phyloP scores from a whole-genome alignment of 2,329 filamentous ascomycete species.

The Tolypocladium ophioglossoides region DNA sequence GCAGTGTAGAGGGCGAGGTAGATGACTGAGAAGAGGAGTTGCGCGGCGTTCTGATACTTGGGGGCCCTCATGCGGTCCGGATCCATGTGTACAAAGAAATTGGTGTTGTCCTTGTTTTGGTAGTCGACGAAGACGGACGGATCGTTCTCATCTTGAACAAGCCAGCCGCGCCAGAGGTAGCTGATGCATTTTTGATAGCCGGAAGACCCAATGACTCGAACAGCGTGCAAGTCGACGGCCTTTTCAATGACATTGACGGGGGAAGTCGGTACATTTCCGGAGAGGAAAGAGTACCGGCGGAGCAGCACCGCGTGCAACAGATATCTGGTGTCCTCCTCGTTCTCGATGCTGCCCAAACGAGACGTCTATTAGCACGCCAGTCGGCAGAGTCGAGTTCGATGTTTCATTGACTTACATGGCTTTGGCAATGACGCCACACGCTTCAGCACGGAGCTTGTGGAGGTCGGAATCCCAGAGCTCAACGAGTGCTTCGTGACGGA shows the following conservation, averaged over 20 bases:
- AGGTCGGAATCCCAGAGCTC: constrained; percentile 93
- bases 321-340: constrained; percentile 67
- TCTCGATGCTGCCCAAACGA: constrained; percentile 57
- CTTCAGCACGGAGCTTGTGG: constrained; percentile 65
- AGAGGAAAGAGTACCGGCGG: constrained; percentile 75
- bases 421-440: constrained; percentile 91
- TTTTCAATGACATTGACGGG: constrained; percentile 87
- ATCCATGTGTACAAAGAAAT: constrained; percentile 74
- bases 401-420: constrained; percentile 34
- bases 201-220: constrained; percentile 79
- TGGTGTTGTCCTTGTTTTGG: constrained; percentile 66
- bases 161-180: constrained; percentile 91
- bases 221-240: constrained; percentile 83
- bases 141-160: constrained; percentile 91
- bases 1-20: constrained; percentile 80
- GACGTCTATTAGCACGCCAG: neutral
- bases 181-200: constrained; percentile 94
- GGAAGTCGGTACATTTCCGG: constrained; percentile 58
- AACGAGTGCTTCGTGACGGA: constrained; percentile 62
- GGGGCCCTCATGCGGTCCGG: constrained; percentile 91
- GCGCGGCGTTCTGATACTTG: constrained; percentile 82
- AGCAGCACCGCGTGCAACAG: constrained; percentile 74
- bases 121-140: constrained; percentile 85
- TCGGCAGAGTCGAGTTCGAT: neutral
- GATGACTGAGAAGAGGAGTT: constrained; percentile 73